phyloP scores from a whole-genome alignment of 2,329 filamentous ascomycete genomes.

The Periconia digitata region DNA sequence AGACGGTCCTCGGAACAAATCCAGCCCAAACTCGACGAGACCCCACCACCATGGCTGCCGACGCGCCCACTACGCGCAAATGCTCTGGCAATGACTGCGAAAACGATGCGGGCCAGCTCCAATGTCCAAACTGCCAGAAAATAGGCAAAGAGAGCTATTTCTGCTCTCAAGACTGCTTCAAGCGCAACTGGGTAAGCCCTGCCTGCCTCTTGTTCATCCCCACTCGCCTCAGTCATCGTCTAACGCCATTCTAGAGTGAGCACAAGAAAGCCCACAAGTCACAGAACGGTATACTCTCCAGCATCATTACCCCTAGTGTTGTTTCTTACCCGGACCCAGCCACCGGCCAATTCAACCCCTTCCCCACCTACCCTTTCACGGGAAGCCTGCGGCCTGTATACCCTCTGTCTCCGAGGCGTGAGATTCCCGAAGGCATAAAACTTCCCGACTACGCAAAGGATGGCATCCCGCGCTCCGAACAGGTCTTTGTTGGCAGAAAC shows the following conservation, averaged over 20 bases:
- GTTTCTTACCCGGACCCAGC: conserved; percentile 90
- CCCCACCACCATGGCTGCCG: conserved; percentile 31
- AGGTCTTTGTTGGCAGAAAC: conserved; percentile 68
- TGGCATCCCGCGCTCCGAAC: conserved; percentile 71
- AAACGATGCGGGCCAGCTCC: conserved; percentile 81
- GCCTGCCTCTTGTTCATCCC: conserved; percentile 12
- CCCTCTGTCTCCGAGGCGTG: conserved; percentile 41
- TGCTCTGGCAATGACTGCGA: conserved; percentile 83
- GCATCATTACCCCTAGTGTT: conserved; percentile 74
- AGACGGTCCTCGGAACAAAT: not conserved
- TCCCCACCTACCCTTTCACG: conserved; percentile 81
- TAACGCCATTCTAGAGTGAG: conserved; percentile 59
- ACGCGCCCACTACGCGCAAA: conserved; percentile 58
- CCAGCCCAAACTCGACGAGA: not conserved
- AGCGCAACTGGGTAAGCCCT: conserved; percentile 85
- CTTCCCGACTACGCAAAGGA: conserved; percentile 86
- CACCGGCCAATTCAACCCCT: conserved; percentile 88
- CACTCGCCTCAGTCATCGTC: too few species aligned
- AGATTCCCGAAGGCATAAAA: conserved; percentile 75
- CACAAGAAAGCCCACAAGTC: conserved; percentile 87
- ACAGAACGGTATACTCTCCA: conserved; percentile 73
- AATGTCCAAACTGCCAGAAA: conserved; percentile 95
- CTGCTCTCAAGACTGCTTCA: conserved; percentile 98
- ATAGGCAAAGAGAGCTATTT: conserved; percentile 90
- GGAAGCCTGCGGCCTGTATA: conserved; percentile 85